Evolutionary conservation across 257 asterid species (phyloP), one percentile per base, ranked within the genome.

Genomic region (Petunia axillaris): DNA sequence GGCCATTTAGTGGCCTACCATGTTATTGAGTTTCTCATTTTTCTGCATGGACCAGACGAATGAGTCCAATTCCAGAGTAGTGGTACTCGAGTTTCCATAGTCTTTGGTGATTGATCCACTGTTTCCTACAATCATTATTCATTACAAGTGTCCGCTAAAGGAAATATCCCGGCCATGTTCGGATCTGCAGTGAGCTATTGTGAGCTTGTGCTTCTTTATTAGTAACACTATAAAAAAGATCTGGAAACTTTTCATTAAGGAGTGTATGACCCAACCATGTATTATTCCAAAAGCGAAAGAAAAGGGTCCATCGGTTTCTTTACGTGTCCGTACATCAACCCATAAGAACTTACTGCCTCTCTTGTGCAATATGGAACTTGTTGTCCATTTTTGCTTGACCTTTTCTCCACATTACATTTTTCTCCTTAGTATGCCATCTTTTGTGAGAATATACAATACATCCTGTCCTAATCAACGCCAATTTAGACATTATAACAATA

Each of bases 261-360:
- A 40, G 55, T n/a, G 75, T n/a, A 67, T 67, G 55, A 15, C 53
- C 75, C 41, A 15, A 41, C 53, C 15, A 67, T 8, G 75, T 7
- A 7, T 66, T 25, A 25, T 25, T 25, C 25, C 25, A 25, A 25
- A 25, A 25, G 25, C 25, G 25, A 25, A 25, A 25, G 25, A 50
- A 14, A 10, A 35, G 2, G 36, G 78, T 73, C 46, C 78, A 71
- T 11, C 11, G 78, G 52, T 11, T 50, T 73, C 46, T 73, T 73
- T 50, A 73, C 13, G 62, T 71, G 25, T 71, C 62, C 1, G 7
- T 6, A 11, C 8, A 50, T 44, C 77, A 71, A 35, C 3, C 44
- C 77, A 6, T 5, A 35, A 35, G 60, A 48, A 71, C 77, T 11
- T 71, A 73, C 62, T 50, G 50, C 62, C 77, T 73, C 77, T 50